Evolutionary conservation across 2,329 filamentous ascomycete species (phyloP).

Genomic region (Phaeosphaeria sp.): DNA sequence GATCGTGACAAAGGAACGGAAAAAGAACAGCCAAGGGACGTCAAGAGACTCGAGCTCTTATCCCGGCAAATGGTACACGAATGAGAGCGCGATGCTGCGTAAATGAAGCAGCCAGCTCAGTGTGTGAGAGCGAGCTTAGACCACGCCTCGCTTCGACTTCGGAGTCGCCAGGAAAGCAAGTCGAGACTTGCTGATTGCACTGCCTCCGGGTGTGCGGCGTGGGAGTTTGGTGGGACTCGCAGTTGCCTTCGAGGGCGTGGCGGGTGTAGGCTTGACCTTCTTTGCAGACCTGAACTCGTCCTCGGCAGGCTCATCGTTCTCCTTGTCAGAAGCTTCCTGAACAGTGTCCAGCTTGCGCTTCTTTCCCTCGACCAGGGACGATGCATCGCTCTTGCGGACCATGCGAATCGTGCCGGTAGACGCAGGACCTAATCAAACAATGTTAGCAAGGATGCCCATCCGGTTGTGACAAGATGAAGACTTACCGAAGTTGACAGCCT

Average conservation of each 20-base stretch:
- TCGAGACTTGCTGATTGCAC: conserved; percentile 46
- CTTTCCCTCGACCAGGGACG: conserved; percentile 41
- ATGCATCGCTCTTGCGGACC: conserved; percentile 54
- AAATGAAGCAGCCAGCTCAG: not conserved
- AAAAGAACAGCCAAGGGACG: conserved; percentile 1
- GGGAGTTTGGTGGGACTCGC: conserved; percentile 38
- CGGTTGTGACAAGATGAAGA: not conserved
- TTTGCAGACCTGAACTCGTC: conserved; percentile 42
- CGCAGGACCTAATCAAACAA: conserved; percentile 32
- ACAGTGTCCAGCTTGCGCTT: conserved; percentile 55
- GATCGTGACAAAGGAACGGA: conserved; percentile 15
- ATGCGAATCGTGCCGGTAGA: conserved; percentile 50
- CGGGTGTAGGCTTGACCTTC: conserved; percentile 37
- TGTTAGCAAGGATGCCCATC: not conserved
- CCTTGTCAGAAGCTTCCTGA: conserved; percentile 51
- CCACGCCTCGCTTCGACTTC: conserved; percentile 48
- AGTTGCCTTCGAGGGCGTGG: conserved; percentile 37
- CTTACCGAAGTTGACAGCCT: conserved; percentile 51
- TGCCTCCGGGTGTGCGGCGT: conserved; percentile 37
- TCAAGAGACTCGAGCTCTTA: not conserved
- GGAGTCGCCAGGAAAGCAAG: conserved; percentile 49
- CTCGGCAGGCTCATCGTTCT: conserved; percentile 46
- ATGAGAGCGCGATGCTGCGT: not conserved
- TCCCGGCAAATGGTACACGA: not conserved
- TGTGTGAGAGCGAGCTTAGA: conserved; percentile 12